These are phyloP conservation scores for Microsporum audouinii DNA, from an alignment of 2,329 filamentous ascomycete species.

Conservation along the genomic window DNA sequence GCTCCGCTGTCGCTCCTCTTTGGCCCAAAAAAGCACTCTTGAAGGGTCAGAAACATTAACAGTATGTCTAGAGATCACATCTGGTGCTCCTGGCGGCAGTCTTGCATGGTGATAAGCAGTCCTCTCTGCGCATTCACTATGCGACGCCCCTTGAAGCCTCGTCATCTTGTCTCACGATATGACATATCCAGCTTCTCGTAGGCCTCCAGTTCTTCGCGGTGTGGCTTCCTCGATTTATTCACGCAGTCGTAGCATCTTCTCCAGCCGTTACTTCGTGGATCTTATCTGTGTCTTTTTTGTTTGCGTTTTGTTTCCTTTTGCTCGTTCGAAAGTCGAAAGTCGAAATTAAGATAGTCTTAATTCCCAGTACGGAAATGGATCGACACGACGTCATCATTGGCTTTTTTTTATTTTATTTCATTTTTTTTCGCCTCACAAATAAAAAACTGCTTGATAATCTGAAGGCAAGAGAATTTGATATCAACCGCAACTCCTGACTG, in stretches of 20 bases:
- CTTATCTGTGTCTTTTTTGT: not conserved
- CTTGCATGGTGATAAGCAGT: constrained; percentile 25
- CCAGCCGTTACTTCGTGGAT: not conserved
- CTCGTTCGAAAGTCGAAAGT: not conserved
- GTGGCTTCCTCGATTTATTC: not conserved
- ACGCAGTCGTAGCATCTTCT: not conserved
- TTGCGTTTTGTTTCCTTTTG: not conserved
- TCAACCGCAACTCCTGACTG: not conserved
- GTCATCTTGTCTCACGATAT: constrained; percentile 26
- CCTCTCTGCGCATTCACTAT: constrained; percentile 19
- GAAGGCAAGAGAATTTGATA: not conserved
- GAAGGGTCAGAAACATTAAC: constrained; percentile 29
- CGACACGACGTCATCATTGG: not conserved
- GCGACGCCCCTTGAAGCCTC: constrained; percentile 31
- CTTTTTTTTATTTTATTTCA: not conserved
- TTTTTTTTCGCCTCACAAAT: constrained; percentile 2
- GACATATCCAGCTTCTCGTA: constrained; percentile 18
- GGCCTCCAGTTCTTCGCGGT: not conserved
- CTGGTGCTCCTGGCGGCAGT: constrained; percentile 32
- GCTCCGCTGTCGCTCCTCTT: constrained; percentile 30
- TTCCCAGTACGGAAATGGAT: not conserved
- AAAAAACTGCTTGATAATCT: not conserved
- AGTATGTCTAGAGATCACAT: constrained; percentile 30
- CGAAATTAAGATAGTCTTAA: not conserved
- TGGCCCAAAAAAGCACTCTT: constrained; percentile 28